Conservation (phyloP, 352 stramenopile genomes). For the Phytophthora fragariae region DNA sequence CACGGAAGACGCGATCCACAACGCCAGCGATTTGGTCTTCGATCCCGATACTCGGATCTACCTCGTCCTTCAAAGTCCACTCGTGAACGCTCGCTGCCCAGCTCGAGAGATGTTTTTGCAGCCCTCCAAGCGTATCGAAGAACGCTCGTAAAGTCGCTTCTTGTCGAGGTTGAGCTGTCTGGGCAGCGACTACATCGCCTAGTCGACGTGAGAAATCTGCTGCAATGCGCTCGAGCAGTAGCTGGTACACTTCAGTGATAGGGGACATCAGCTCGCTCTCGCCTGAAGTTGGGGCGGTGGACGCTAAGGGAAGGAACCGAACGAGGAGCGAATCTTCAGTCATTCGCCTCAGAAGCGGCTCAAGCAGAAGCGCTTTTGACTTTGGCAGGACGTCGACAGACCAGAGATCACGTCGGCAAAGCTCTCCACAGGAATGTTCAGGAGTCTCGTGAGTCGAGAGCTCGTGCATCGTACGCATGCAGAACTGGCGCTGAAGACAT, state of each 20-base stretch:
- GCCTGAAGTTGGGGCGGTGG: neutral
- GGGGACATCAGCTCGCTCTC: slow-evolving; percentile 3
- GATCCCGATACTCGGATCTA: slow-evolving; percentile 1
- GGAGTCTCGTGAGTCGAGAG: slow-evolving; percentile 1
- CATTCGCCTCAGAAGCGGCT: slow-evolving; percentile 69
- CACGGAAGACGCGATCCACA: slow-evolving; percentile 46
- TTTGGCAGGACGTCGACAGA: slow-evolving; percentile 28
- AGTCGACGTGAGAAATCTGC: slow-evolving; percentile 29
- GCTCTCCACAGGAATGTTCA: slow-evolving; percentile 16
- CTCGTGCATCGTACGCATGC: slow-evolving; percentile 51
- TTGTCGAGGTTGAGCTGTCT: neutral
- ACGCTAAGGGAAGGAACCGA: slow-evolving; percentile 19
- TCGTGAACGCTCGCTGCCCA: slow-evolving; percentile 52
- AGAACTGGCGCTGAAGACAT: slow-evolving; percentile 70
- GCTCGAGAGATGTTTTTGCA: slow-evolving; percentile 81
- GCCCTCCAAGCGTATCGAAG: slow-evolving; percentile 35
- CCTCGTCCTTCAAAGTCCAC: slow-evolving; percentile 18
- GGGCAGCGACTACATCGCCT: slow-evolving; percentile 11
- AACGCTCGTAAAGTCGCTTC: slow-evolving; percentile 11
- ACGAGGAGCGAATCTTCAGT: slow-evolving; percentile 66
- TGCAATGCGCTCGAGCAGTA: slow-evolving; percentile 24
- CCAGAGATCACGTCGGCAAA: slow-evolving; percentile 37
- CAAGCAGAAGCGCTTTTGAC: slow-evolving; percentile 54
- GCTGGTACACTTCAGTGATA: slow-evolving; percentile 33
- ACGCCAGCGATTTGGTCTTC: slow-evolving; percentile 30